These are phyloP conservation scores for Phaseolus lunatus DNA, from an alignment of 306 rosid genomes.

Conservation along the genomic window DNA sequence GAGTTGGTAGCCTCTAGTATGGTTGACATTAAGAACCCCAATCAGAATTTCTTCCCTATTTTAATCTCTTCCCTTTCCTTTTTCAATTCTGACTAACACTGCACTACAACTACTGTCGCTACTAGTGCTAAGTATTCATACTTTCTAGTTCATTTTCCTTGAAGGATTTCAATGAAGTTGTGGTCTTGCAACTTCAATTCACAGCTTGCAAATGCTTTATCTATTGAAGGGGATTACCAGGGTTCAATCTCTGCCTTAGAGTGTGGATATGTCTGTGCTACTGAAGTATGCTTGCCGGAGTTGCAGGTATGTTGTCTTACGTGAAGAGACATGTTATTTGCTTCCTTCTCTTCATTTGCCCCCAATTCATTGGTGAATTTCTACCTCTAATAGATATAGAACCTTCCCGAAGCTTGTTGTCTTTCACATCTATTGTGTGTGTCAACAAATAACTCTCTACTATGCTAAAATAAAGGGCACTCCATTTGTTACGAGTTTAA, in stretches of 20 bases:
- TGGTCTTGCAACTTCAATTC: constrained; percentile 98
- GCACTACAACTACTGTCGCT: not conserved
- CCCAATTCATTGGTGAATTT: constrained; percentile 17
- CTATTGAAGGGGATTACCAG: constrained; percentile 86
- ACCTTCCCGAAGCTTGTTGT: constrained; percentile 29
- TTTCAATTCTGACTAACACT: not conserved
- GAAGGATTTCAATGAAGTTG: constrained; percentile 78
- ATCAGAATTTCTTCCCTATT: too few species aligned
- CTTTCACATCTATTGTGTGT: constrained; percentile 3
- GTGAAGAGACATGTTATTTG: constrained; percentile 24
- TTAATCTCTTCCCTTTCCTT: too few species aligned
- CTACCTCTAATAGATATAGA: constrained; percentile 29
- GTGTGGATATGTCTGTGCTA: constrained; percentile 74
- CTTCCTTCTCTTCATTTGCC: constrained; percentile 34
- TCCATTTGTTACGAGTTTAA: constrained; percentile 26
- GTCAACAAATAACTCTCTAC: constrained; percentile 31
- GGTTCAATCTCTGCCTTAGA: constrained; percentile 79
- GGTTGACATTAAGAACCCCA: constrained; percentile 12
- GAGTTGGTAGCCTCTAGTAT: too few species aligned
- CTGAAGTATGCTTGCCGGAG: constrained; percentile 74
- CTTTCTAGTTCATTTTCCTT: constrained; percentile 41
- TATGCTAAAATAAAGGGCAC: constrained; percentile 25
- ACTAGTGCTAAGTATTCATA: constrained; percentile 26
- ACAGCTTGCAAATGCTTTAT: constrained; percentile 94
- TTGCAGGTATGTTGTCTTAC: constrained; percentile 70